Evolutionary conservation across 768 basidiomycete species (phyloP).

Genomic region (Hemileccinum rubropunctum): DNA sequence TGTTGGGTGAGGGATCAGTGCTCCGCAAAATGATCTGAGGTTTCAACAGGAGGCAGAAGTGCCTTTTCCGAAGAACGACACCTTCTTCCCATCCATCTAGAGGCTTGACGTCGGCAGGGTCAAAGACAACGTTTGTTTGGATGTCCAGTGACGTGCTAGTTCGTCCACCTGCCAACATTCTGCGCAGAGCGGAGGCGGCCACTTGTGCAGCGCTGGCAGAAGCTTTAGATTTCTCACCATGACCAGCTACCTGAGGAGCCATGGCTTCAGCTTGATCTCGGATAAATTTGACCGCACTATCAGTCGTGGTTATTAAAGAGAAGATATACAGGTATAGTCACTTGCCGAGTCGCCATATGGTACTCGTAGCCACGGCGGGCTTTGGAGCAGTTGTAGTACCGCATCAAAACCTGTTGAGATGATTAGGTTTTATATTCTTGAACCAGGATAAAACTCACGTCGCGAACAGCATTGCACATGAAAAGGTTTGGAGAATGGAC

Average conservation of each 20-base stretch:
- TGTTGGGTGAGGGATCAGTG: slow-evolving; percentile 38
- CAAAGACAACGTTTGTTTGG: slow-evolving; percentile 27
- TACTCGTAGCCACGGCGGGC: slow-evolving; percentile 80
- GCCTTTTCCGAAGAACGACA: slow-evolving; percentile 63
- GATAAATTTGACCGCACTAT: slow-evolving; percentile 82
- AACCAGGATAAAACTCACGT: slow-evolving; percentile 48
- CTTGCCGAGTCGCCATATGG: slow-evolving; percentile 81
- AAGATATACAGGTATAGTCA: slow-evolving; percentile 2
- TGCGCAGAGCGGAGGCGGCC: slow-evolving; percentile 65
- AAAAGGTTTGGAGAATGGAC: slow-evolving; percentile 83
- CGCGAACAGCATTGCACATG: slow-evolving; percentile 72
- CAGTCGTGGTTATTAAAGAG: slow-evolving; percentile 4
- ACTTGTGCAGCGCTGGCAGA: slow-evolving; percentile 52
- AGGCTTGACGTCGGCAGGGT: slow-evolving; percentile 48
- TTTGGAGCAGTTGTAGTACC: slow-evolving; percentile 84
- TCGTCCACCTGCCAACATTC: slow-evolving; percentile 57
- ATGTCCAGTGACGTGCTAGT: slow-evolving; percentile 44
- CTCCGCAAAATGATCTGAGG: slow-evolving; percentile 84
- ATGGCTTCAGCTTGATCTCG: slow-evolving; percentile 69
- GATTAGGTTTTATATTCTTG: background rate
- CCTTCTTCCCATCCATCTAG: slow-evolving; percentile 72
- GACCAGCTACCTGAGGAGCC: slow-evolving; percentile 12
- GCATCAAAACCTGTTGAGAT: slow-evolving; percentile 66
- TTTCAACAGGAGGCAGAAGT: slow-evolving; percentile 85
- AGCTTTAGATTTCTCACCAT: slow-evolving; percentile 27